These are phyloP conservation scores for Candida ulmi DNA, from an alignment of 805 yeast genomes.

Conservation along the genomic window DNA sequence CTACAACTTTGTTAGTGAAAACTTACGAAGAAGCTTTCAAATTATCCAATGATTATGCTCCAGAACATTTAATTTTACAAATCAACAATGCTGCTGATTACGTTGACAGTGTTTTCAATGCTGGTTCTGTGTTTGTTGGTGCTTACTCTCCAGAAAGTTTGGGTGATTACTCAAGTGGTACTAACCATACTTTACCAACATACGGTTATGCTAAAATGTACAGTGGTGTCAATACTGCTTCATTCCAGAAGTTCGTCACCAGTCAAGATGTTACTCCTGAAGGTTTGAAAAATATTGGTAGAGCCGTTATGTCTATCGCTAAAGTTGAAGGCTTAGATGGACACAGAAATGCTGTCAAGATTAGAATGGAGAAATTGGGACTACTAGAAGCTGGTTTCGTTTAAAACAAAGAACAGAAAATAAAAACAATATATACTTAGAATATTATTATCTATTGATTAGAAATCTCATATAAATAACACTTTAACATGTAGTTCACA, in stretches of 20 bases:
- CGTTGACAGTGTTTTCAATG: conserved; percentile 76
- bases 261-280: conserved; percentile 83
- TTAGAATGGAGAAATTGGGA: conserved; percentile 83
- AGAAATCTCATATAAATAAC: background rate
- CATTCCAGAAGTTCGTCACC: conserved; percentile 93
- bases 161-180: conserved; percentile 97
- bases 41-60: conserved; percentile 91
- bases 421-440: too few species aligned
- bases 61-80: conserved; percentile 95
- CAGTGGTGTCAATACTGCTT: conserved; percentile 93
- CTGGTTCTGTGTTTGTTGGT: conserved; percentile 97
- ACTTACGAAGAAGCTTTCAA: conserved; percentile 74
- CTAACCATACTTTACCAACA: conserved; percentile 97
- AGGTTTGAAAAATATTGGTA: conserved; percentile 88
- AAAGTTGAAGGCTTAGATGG: conserved; percentile 96
- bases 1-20: conserved; percentile 68
- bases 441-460: background rate
- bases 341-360: conserved; percentile 94
- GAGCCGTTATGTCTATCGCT: conserved; percentile 93
- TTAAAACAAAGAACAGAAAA: too few species aligned
- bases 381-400: conserved; percentile 33
- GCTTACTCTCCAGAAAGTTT: conserved; percentile 95
- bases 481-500: background rate
- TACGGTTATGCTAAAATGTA: conserved; percentile 98
- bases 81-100: conserved; percentile 69